Conservation (phyloP, 2,329 filamentous ascomycete genomes). For the Emergomyces pasteurianus region DNA sequence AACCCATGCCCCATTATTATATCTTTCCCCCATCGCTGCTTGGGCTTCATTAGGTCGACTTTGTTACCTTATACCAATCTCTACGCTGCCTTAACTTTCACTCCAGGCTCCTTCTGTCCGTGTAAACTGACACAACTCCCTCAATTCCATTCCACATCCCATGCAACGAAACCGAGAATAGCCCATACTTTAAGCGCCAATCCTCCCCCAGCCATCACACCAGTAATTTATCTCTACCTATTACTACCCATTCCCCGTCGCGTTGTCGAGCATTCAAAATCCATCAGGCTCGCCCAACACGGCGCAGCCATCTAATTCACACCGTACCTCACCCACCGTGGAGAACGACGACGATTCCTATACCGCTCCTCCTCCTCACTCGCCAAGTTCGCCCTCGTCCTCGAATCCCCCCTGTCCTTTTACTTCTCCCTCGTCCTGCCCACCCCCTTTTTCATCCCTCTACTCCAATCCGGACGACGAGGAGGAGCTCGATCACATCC, state of each 20-base stretch:
- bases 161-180: neutral
- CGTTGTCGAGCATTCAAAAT: conserved; percentile 23
- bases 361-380: conserved; percentile 26
- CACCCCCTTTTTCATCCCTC: conserved; percentile 53
- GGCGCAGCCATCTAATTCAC: conserved; percentile 30
- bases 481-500: conserved; percentile 25
- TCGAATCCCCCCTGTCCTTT: conserved; percentile 32
- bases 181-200: neutral
- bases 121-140: neutral
- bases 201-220: neutral
- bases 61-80: neutral
- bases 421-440: conserved; percentile 37
- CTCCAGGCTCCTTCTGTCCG: neutral
- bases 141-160: neutral
- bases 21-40: neutral
- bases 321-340: conserved; percentile 23
- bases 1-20: neutral
- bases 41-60: neutral
- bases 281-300: conserved; percentile 29
- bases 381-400: conserved; percentile 27
- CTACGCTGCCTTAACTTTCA: neutral
- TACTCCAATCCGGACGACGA: conserved; percentile 40
- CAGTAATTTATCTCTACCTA: neutral
- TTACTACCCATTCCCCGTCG: conserved; percentile 8
- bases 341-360: conserved; percentile 29